Evolutionary conservation across 164 flowering plant genomes (phyloP).

Genomic region (Aristolochia californica): DNA sequence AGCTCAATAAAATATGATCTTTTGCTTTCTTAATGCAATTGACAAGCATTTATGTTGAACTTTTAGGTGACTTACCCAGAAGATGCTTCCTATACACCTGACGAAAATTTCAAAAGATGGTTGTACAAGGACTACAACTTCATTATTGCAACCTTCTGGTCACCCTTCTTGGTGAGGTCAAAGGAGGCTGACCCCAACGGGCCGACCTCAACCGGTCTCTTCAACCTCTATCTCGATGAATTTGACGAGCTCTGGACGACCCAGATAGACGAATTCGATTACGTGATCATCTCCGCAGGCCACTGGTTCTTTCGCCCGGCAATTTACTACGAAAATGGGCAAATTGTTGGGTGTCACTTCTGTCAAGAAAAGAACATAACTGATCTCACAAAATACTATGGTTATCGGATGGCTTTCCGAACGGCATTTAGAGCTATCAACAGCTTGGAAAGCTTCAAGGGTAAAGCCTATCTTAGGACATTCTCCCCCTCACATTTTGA

Average conservation of each 20-base stretch:
- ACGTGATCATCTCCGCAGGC: conserved; percentile 48
- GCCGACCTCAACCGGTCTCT: conserved; percentile 12
- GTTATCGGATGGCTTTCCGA: conserved; percentile 38
- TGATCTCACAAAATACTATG: conserved; percentile 30
- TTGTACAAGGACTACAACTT: conserved; percentile 36
- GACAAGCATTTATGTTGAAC: too few species aligned
- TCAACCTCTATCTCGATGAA: conserved; percentile 36
- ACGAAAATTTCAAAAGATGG: conserved; percentile 22
- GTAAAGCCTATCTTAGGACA: conserved; percentile 38
- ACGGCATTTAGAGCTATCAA: conserved; percentile 47
- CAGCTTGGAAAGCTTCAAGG: conserved; percentile 26
- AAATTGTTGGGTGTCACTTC: conserved; percentile 38
- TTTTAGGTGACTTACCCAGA: conserved; percentile 35
- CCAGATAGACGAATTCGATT: conserved; percentile 39
- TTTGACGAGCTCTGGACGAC: conserved; percentile 26
- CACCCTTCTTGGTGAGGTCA: conserved; percentile 45
- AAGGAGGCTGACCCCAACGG: conserved; percentile 28
- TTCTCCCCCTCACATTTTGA: conserved; percentile 61
- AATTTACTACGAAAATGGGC: conserved; percentile 31
- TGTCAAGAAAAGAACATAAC: conserved; percentile 33
- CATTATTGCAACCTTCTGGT: conserved; percentile 46
- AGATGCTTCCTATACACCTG: conserved; percentile 15
- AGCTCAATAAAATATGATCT: neutral
- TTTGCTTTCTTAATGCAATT: too few species aligned
- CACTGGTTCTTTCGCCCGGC: conserved; percentile 53